phyloP scores from a whole-genome alignment of 768 basidiomycete genomes.

The Serendipita sp. region DNA sequence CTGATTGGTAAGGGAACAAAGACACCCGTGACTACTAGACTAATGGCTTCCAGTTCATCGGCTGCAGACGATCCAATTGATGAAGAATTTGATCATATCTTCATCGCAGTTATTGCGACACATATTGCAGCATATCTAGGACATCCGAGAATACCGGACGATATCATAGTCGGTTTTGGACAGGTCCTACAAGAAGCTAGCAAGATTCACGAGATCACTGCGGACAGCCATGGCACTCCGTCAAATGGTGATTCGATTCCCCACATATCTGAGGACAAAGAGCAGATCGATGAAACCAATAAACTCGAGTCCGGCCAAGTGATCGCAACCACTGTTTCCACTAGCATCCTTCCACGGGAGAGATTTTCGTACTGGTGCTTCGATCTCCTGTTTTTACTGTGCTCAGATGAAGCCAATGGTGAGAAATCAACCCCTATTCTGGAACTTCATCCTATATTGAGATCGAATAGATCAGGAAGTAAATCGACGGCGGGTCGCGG shows the following conservation, averaged over 20 bases:
- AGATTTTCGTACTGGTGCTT: conserved; percentile 89
- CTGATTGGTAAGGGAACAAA: conserved; percentile 52
- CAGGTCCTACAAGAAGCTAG: conserved; percentile 62
- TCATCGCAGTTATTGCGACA: conserved; percentile 64
- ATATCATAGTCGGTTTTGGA: conserved; percentile 48
- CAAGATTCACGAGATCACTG: conserved; percentile 31
- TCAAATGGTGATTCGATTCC: not conserved
- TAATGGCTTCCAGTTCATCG: conserved; percentile 29
- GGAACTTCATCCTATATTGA: not conserved
- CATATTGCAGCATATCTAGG: conserved; percentile 69
- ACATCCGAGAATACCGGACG: conserved; percentile 49
- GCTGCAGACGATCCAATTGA: conserved; percentile 45
- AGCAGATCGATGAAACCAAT: not conserved
- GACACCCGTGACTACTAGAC: not conserved
- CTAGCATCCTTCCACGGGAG: conserved; percentile 49
- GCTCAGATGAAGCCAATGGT: conserved; percentile 52
- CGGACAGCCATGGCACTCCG: not conserved
- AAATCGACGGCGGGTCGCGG: conserved; percentile 51
- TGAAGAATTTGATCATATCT: conserved; percentile 70
- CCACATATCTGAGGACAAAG: not conserved
- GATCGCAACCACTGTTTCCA: conserved; percentile 43
- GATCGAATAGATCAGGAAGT: conserved; percentile 37
- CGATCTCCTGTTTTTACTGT: conserved; percentile 69
- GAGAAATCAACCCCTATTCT: conserved; percentile 8
- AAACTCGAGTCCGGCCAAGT: conserved; percentile 15